These are phyloP conservation scores for Hyaloperonospora arabidopsidis DNA, from an alignment of 352 stramenopile species.

Conservation along the genomic window DNA sequence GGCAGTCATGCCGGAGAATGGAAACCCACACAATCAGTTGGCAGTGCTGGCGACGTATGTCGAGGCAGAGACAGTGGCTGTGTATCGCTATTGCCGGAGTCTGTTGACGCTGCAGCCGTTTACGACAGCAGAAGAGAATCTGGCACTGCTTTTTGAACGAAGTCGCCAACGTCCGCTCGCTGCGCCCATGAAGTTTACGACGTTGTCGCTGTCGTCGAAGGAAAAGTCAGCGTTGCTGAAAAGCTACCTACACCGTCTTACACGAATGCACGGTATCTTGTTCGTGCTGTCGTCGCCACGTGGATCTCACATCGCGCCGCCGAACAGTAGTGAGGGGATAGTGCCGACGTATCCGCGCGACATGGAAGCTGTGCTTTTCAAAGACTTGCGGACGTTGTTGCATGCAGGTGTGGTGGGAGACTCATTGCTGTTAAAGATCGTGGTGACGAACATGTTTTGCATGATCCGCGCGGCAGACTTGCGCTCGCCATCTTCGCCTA, in stretches of 20 bases:
- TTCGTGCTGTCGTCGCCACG: constrained; percentile 46
- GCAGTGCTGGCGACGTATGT: constrained; percentile 81
- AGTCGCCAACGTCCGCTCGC: constrained; percentile 66
- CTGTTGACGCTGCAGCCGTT: constrained; percentile 81
- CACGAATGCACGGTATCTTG: constrained; percentile 77
- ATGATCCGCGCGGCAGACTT: constrained; percentile 34
- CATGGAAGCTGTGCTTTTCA: constrained; percentile 59
- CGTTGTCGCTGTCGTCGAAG: constrained; percentile 39
- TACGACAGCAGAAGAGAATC: constrained; percentile 81
- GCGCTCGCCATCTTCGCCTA: constrained; percentile 11
- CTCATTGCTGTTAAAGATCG: constrained; percentile 66
- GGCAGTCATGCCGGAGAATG: constrained; percentile 61
- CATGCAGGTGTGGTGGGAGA: constrained; percentile 58
- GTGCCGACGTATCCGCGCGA: constrained; percentile 45
- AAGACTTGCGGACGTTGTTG: constrained; percentile 51
- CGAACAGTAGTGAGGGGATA: constrained; percentile 3
- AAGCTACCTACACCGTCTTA: constrained; percentile 81
- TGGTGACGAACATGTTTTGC: constrained; percentile 77
- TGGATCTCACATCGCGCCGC: neutral
- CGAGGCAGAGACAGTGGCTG: constrained; percentile 83
- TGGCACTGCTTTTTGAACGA: constrained; percentile 84
- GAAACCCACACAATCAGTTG: constrained; percentile 82
- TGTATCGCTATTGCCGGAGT: constrained; percentile 87
- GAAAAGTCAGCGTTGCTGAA: constrained; percentile 84
- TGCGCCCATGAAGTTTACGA: constrained; percentile 31